phyloP scores from a whole-genome alignment of 1,284 basidiomycete species.

The Waitea zeae region DNA sequence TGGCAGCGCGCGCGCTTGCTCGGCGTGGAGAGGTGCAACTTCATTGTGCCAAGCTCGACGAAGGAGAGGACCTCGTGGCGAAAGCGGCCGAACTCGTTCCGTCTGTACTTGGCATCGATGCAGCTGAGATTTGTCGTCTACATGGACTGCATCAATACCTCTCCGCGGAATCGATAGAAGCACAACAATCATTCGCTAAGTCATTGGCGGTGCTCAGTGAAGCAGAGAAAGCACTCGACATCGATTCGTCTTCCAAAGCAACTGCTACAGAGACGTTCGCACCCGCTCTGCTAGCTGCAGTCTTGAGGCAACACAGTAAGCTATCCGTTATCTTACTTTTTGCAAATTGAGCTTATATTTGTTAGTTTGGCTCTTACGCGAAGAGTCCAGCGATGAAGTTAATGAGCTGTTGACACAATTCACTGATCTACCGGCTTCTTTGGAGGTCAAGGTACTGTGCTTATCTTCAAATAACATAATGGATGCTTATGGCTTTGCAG shows the following conservation, averaged over 20 bases:
- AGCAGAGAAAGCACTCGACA: not conserved
- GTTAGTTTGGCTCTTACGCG: constrained; percentile 49
- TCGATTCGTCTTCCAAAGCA: constrained; percentile 9
- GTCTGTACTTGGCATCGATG: constrained; percentile 31
- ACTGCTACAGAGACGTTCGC: constrained; percentile 35
- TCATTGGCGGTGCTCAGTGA: constrained; percentile 33
- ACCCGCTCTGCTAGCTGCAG: constrained; percentile 44
- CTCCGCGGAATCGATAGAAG: constrained; percentile 26
- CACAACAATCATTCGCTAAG: constrained; percentile 31
- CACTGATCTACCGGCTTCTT: constrained; percentile 35
- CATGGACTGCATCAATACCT: constrained; percentile 40
- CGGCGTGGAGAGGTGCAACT: constrained; percentile 53
- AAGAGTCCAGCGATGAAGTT: constrained; percentile 38
- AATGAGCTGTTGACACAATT: constrained; percentile 40
- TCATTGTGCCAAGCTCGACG: constrained; percentile 37
- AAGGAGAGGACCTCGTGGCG: constrained; percentile 32
- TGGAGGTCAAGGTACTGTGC: constrained; percentile 41
- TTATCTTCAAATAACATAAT: too few species aligned
- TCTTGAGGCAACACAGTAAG: constrained; percentile 64
- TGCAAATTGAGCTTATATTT: too few species aligned
- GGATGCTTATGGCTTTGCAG: too few species aligned
- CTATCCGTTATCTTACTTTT: too few species aligned
- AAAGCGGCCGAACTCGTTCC: constrained; percentile 30
- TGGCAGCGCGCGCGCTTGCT: constrained; percentile 45
- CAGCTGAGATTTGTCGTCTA: constrained; percentile 43